Evolutionary conservation across 177 flowering plant species (phyloP).

Genomic region (Vitis hybrid): DNA sequence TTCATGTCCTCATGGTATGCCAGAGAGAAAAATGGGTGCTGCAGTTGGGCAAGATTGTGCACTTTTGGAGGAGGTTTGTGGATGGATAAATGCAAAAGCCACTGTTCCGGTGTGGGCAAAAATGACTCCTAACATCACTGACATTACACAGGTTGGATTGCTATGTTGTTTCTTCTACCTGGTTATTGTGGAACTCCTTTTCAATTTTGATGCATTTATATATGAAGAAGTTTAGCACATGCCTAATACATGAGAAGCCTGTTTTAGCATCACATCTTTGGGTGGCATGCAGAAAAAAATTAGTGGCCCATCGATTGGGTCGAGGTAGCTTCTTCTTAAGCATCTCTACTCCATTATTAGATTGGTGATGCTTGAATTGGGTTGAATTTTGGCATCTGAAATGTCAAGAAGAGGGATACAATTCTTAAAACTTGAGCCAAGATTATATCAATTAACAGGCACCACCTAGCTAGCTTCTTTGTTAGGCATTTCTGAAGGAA

Average conservation of each 20-base stretch:
- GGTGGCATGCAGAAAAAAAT: background rate
- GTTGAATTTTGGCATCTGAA: background rate
- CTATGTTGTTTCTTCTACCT: background rate
- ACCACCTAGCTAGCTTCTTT: too few relatives aligned
- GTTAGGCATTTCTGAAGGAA: too few relatives aligned
- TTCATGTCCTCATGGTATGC: conserved; percentile 99
- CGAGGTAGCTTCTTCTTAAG: background rate
- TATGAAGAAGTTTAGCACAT: background rate
- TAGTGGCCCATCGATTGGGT: background rate
- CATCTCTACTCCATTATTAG: too few relatives aligned
- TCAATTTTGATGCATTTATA: background rate
- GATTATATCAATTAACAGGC: too few relatives aligned
- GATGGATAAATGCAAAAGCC: conserved; percentile 96
- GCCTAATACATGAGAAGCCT: background rate
- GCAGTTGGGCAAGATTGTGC: conserved; percentile 97
- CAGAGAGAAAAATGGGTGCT: conserved; percentile 99
- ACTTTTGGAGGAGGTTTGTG: conserved; percentile 88
- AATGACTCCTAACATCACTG: conserved; percentile 99
- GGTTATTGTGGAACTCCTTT: background rate
- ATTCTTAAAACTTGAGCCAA: too few relatives aligned
- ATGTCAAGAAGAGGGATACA: background rate
- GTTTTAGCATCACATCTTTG: background rate
- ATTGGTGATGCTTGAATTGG: background rate
- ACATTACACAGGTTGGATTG: conserved; percentile 72
- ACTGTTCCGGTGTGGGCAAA: conserved; percentile 99